A percentile compares a stretch with the other conserved stretches of the same genome.
Evolutionary conservation across 371 early-diverging fungal species (phyloP).

Genomic region (Entomophthora muscae): DNA sequence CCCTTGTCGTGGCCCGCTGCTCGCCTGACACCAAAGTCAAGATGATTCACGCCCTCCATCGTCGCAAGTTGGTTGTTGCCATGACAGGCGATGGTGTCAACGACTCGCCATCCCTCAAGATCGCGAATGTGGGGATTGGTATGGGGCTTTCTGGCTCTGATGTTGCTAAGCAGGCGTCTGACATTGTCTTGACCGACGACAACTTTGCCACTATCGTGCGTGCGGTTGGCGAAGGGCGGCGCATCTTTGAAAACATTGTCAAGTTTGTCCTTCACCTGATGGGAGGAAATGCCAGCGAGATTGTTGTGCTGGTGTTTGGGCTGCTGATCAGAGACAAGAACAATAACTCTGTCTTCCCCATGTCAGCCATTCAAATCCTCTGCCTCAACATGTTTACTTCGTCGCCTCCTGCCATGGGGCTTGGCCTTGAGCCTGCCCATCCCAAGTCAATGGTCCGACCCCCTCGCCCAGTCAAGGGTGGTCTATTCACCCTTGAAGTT

Average conservation of each 20-base stretch:
- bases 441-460: slow-evolving; percentile 56
- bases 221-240: slow-evolving; percentile 68
- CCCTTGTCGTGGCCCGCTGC: slow-evolving; percentile 83
- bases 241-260: slow-evolving; percentile 77
- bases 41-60: slow-evolving; percentile 86
- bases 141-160: slow-evolving; percentile 85
- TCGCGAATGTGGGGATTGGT: slow-evolving; percentile 81
- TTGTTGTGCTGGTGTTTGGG: slow-evolving; percentile 41
- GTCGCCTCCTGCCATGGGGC: slow-evolving; percentile 67
- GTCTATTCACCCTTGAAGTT: slow-evolving; percentile 44
- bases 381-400: slow-evolving; percentile 67
- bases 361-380: slow-evolving; percentile 68
- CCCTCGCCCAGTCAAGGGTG: slow-evolving; percentile 50
- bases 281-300: slow-evolving; percentile 26
- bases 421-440: slow-evolving; percentile 72
- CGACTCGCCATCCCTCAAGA: slow-evolving; percentile 80
- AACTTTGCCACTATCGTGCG: slow-evolving; percentile 72
- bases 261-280: slow-evolving; percentile 74
- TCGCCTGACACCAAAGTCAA: slow-evolving; percentile 91
- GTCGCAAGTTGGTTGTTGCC: slow-evolving; percentile 41
- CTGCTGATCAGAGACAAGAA: slow-evolving; percentile 37
- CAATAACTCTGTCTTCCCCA: slow-evolving; percentile 43
- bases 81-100: slow-evolving; percentile 90
- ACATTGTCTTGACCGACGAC: slow-evolving; percentile 76
- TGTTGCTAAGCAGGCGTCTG: slow-evolving; percentile 80